Conservation (phyloP, 495 filamentous ascomycete genomes). For the Neurospora terricola region DNA sequence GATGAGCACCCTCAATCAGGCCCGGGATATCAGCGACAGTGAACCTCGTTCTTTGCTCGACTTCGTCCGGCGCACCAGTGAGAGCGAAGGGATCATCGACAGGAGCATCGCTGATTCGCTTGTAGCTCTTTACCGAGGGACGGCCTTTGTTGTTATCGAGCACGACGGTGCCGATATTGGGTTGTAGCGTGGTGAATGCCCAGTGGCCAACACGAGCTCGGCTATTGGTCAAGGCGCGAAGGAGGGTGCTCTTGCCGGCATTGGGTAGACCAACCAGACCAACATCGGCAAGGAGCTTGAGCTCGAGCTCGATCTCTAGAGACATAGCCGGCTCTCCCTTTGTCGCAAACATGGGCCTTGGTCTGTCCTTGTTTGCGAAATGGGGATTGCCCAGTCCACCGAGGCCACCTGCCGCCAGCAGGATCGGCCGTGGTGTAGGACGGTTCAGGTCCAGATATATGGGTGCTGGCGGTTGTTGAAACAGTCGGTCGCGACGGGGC, state of each 20-base stretch:
- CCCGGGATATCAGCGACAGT: slow-evolving; percentile 96
- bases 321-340: slow-evolving; percentile 70
- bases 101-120: slow-evolving; percentile 21
- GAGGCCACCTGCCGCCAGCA: slow-evolving; percentile 83
- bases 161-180: slow-evolving; percentile 91
- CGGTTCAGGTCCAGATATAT: slow-evolving; percentile 73
- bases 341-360: slow-evolving; percentile 76
- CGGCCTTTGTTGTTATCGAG: slow-evolving; percentile 73
- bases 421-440: slow-evolving; percentile 70
- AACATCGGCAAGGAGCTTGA: slow-evolving; percentile 91
- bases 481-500: slow-evolving; percentile 45
- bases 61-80: slow-evolving; percentile 16
- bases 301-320: slow-evolving; percentile 75
- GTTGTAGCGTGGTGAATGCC: slow-evolving; percentile 92
- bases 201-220: slow-evolving; percentile 84
- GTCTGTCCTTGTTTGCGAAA: slow-evolving; percentile 60
- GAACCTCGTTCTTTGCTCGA: slow-evolving; percentile 58
- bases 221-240: slow-evolving; percentile 76
- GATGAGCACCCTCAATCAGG: slow-evolving; percentile 78
- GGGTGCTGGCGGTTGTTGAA: slow-evolving; percentile 56
- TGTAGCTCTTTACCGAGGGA: slow-evolving; percentile 24
- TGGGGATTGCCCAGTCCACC: slow-evolving; percentile 92
- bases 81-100: slow-evolving; percentile 21
- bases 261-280: slow-evolving; percentile 92
- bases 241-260: slow-evolving; percentile 88